Evolutionary conservation across 2,329 filamentous ascomycete genomes (phyloP).

Genomic region (Colletotrichum navitas): DNA sequence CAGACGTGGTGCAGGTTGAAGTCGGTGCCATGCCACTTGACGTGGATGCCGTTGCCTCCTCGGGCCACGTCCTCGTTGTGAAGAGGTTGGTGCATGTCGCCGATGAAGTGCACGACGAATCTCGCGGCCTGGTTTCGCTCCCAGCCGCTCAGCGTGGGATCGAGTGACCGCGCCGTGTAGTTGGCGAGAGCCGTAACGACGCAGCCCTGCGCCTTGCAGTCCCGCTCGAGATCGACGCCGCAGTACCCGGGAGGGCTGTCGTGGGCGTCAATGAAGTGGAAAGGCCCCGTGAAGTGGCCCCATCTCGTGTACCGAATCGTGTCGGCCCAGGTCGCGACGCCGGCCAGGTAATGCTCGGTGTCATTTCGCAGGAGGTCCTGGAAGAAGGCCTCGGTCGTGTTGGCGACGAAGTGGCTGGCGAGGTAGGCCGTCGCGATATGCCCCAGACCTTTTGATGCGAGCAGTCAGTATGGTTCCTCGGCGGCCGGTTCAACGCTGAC

Average conservation of each 20-base stretch:
- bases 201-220: conserved; percentile 73
- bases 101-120: conserved; percentile 77
- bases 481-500: background rate
- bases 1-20: conserved; percentile 80
- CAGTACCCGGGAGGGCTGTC: conserved; percentile 71
- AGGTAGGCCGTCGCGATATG: conserved; percentile 76
- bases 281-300: conserved; percentile 71
- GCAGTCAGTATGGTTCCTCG: conserved; percentile 27
- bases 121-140: conserved; percentile 71
- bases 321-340: conserved; percentile 76
- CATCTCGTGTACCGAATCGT: conserved; percentile 74
- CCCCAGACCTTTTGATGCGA: conserved; percentile 63
- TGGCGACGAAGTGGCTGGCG: conserved; percentile 70
- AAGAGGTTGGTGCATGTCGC: conserved; percentile 77
- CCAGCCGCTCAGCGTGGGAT: conserved; percentile 58
- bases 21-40: conserved; percentile 68
- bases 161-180: conserved; percentile 69
- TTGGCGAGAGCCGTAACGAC: conserved; percentile 71
- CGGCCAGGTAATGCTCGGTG: conserved; percentile 70
- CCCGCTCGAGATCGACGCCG: conserved; percentile 68
- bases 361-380: conserved; percentile 68
- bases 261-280: conserved; percentile 78
- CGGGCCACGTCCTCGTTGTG: conserved; percentile 73
- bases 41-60: conserved; percentile 77
- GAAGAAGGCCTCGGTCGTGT: conserved; percentile 68